phyloP scores from a whole-genome alignment of 176 grass and related monocot species.

The Oryza coarctata region DNA sequence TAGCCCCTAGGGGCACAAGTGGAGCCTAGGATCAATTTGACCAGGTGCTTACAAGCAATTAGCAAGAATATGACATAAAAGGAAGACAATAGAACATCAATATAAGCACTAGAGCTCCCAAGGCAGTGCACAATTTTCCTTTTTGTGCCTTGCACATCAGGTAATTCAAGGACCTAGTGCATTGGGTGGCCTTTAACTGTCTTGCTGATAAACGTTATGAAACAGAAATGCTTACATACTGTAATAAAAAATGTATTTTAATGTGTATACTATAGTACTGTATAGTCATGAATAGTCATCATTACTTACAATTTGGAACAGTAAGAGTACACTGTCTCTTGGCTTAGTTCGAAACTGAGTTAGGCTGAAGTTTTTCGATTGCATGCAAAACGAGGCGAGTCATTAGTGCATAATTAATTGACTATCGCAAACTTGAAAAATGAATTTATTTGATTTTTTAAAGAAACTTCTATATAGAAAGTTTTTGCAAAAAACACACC shows the following conservation, averaged over 20 bases:
- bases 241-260: slow-evolving; percentile 7
- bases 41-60: background rate
- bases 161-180: background rate
- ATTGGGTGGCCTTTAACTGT: background rate
- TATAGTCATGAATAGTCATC: slow-evolving; percentile 1
- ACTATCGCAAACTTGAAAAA: no score
- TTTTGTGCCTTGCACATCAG: background rate
- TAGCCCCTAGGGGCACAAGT: background rate
- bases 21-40: background rate
- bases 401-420: no score
- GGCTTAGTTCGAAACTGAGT: no score
- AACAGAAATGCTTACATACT: slow-evolving; percentile 13
- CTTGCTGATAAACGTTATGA: background rate
- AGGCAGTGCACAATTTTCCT: background rate
- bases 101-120: background rate
- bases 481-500: no score
- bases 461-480: no score
- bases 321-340: background rate
- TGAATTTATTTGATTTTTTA: no score
- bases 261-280: background rate
- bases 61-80: background rate
- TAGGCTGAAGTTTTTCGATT: no score
- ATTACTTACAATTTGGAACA: slow-evolving; percentile 18
- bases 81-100: background rate
- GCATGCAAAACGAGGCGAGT: no score